Evolutionary conservation across 1,284 basidiomycete genomes (phyloP), one percentile per base, ranked within the genome.

Genomic region (Naganishia sp.): DNA sequence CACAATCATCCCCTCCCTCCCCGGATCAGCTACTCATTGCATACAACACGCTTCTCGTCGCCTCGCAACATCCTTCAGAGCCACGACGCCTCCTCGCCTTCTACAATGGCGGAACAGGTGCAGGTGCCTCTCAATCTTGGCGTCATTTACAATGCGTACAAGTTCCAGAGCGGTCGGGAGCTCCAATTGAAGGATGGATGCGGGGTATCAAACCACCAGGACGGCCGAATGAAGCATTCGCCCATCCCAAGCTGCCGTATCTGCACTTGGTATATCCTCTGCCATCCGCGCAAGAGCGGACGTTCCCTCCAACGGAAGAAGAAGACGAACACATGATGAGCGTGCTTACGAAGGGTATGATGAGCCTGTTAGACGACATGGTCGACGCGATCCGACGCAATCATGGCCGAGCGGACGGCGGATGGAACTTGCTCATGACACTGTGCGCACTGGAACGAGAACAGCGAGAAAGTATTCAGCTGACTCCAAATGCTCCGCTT

Each of bases 71-170:
- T 73, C 81, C 82, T 3, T 84, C 84, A 10, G 83, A 81, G 56
- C 72, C 74, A 2, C 61, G 71, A 23, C 82, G 80, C 42, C 82
- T 88, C 67, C 85, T 94, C 66, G 89, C 88, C 0, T 94, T 94
- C 79, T 94, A 92, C 78, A 94, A 94, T 70, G 90, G 90, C 71
- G 91, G 91, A 5, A 83, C 85, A 54, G 82, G 85, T 53, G 92
- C 90, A 67, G 92, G 92, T 42, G 91, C 92, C 9, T 92, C 90
- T 76, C 92, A 94, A 79, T 82, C 84, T 1, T 92, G 93, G 79
- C 90, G 94, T 72, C 92, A 94, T 75, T 73, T 94, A 23, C 92
- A 94, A 77, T 88, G 93, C 68, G 79, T 94, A 35, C 87, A 88
- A 21, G 76, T 87, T 23, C 83, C 84, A 13, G 82, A 81, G n/a